phyloP scores from a whole-genome alignment of 257 asterid genomes.

The Linaria vulgaris region DNA sequence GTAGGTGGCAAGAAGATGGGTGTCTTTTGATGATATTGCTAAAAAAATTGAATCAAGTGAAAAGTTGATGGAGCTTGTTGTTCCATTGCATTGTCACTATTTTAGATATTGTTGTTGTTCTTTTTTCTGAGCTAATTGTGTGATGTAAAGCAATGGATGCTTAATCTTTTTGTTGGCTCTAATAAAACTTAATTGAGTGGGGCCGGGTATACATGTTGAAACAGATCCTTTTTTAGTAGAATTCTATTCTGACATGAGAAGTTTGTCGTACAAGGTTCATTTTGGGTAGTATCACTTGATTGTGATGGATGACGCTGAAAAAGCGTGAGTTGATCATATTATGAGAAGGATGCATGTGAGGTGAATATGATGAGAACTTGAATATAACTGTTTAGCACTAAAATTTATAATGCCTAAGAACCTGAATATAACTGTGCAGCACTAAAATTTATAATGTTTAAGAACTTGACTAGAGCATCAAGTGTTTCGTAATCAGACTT shows the following conservation, averaged over 20 bases:
- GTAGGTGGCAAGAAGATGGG: constrained; percentile 35
- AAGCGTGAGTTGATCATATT: constrained; percentile 11
- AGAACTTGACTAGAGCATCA: constrained; percentile 3
- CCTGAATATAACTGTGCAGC: constrained; percentile 7
- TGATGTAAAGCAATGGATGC: not conserved
- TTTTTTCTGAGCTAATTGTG: constrained; percentile 13
- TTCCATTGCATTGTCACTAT: not conserved
- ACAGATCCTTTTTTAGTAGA: not conserved
- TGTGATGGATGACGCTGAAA: constrained; percentile 14
- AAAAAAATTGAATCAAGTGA: constrained; percentile 11
- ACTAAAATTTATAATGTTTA: constrained; percentile 14
- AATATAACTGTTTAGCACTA: constrained; percentile 11
- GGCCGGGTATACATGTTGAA: not conserved
- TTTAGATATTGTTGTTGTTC: not conserved
- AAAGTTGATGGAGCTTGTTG: constrained; percentile 13
- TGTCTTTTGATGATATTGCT: constrained; percentile 16
- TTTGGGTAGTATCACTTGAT: constrained; percentile 20
- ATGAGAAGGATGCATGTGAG: constrained; percentile 6
- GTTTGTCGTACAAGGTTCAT: constrained; percentile 15
- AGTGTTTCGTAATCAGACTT: constrained; percentile 14
- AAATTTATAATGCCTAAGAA: constrained; percentile 16
- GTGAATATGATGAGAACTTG: constrained; percentile 12
- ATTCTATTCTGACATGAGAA: constrained; percentile 6
- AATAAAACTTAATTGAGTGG: not conserved
- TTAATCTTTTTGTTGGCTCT: constrained; percentile 11